Conservation (phyloP, 2,329 filamentous ascomycete species). For the Alternaria dauci region DNA sequence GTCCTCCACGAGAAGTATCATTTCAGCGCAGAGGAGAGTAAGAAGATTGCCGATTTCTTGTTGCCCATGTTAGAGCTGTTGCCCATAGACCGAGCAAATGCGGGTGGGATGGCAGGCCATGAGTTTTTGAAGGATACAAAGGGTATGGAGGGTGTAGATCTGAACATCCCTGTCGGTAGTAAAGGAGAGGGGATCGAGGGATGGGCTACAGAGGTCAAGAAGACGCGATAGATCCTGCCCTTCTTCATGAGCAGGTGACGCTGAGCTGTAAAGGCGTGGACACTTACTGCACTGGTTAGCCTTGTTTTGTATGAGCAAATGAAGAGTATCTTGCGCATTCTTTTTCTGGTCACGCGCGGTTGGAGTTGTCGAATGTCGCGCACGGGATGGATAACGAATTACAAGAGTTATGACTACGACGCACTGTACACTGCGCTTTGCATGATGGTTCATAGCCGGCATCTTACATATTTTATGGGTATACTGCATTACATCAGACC, state of each 20-base stretch:
- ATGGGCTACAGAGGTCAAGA: conserved; percentile 85
- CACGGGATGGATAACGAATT: not conserved
- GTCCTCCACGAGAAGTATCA: conserved; percentile 97
- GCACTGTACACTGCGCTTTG: not conserved
- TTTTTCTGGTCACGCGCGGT: not conserved
- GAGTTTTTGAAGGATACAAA: conserved; percentile 83
- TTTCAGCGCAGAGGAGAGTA: conserved; percentile 83
- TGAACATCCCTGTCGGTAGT: conserved; percentile 80
- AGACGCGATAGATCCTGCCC: conserved; percentile 54
- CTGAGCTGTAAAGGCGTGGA: not conserved
- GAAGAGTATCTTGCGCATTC: not conserved
- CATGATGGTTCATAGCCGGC: not conserved
- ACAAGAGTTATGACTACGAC: not conserved
- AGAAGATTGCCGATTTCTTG: conserved; percentile 81
- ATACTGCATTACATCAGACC: not conserved
- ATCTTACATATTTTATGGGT: not conserved
- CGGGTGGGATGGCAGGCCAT: conserved; percentile 92
- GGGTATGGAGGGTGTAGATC: conserved; percentile 82
- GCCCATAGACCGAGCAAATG: conserved; percentile 90
- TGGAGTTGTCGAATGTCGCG: not conserved
- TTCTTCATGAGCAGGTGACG: not conserved
- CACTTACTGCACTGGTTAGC: conserved; percentile 3
- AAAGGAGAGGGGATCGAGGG: conserved; percentile 93
- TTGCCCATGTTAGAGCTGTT: conserved; percentile 89
- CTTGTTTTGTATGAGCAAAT: conserved; percentile 1